Evolutionary conservation across 805 yeast genomes (phyloP).

Genomic region (Yarrowia alimentaria): DNA sequence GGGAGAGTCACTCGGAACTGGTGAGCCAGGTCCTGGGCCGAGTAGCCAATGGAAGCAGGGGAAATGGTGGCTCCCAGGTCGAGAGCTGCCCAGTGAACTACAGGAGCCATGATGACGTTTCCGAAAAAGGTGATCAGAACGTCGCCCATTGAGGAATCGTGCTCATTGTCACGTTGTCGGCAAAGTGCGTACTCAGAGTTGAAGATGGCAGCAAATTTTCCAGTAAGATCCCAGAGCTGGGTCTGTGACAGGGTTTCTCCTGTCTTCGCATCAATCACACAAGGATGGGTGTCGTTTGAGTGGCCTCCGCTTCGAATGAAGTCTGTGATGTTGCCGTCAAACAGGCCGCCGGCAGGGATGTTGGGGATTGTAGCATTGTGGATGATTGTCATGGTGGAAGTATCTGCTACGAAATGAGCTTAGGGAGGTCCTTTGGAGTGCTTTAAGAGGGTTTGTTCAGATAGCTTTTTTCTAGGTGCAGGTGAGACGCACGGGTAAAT

Average conservation of each 20-base stretch:
- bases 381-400: constrained; percentile 20
- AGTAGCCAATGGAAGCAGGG: constrained; percentile 16
- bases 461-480: too few relatives aligned
- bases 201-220: constrained; percentile 3
- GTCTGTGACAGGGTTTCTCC: constrained; percentile 1
- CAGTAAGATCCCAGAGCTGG: constrained; percentile 4
- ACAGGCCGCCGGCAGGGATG: constrained; percentile 5
- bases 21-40: constrained; percentile 22
- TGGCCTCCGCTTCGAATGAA: constrained; percentile 22
- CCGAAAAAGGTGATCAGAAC: constrained; percentile 21
- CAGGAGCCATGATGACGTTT: constrained; percentile 15
- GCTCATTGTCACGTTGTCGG: constrained; percentile 12
- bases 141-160: constrained; percentile 5
- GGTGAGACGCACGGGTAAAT: too few relatives aligned
- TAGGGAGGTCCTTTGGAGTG: too few relatives aligned
- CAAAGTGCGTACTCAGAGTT: constrained; percentile 7
- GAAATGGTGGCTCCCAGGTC: constrained; percentile 22
- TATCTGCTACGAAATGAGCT: too few relatives aligned
- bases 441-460: too few relatives aligned
- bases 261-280: constrained; percentile 12
- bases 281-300: neutral
- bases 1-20: constrained; percentile 17
- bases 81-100: constrained; percentile 14
- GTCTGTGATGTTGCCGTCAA: constrained; percentile 23
- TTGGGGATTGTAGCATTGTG: constrained; percentile 5